phyloP scores from a whole-genome alignment of 2,329 filamentous ascomycete species.

The Aspergillus ustus region DNA sequence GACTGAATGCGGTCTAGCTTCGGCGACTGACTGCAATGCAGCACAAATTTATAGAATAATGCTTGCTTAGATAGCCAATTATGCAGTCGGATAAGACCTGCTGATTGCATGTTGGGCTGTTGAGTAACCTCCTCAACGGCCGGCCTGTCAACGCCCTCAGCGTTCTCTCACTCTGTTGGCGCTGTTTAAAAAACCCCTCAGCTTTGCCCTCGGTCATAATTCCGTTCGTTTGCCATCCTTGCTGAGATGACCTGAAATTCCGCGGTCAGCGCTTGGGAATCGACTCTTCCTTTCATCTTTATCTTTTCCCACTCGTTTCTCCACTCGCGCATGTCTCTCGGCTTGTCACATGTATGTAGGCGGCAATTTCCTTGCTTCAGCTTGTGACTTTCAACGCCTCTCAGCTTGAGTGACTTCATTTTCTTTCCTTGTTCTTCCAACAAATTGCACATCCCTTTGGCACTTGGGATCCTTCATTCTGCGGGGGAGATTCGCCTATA shows the following conservation, averaged over 20 bases:
- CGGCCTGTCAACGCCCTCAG: conserved; percentile 7
- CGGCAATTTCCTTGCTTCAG: conserved; percentile 32
- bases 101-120: conserved; percentile 24
- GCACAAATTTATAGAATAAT: conserved; percentile 11
- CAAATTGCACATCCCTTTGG: not conserved
- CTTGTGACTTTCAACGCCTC: conserved; percentile 29
- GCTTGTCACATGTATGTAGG: conserved; percentile 43
- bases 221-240: conserved; percentile 13
- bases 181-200: conserved; percentile 5
- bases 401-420: conserved; percentile 22
- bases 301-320: conserved; percentile 17
- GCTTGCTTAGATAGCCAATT: conserved; percentile 8
- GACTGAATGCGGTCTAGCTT: conserved; percentile 7
- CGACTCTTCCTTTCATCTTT: conserved; percentile 14
- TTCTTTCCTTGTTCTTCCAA: conserved; percentile 8
- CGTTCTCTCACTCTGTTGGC: conserved; percentile 6
- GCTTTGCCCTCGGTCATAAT: not conserved
- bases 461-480: conserved; percentile 15
- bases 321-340: conserved; percentile 26
- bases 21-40: conserved; percentile 1
- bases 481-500: conserved; percentile 24
- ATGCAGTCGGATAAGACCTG: conserved; percentile 12
- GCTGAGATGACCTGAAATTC: conserved; percentile 9
- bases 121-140: conserved; percentile 24
- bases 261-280: not conserved